Evolutionary conservation across 345 rosid species (phyloP), one percentile per base, ranked within the genome.

Genomic region (Passiflora organensis): DNA sequence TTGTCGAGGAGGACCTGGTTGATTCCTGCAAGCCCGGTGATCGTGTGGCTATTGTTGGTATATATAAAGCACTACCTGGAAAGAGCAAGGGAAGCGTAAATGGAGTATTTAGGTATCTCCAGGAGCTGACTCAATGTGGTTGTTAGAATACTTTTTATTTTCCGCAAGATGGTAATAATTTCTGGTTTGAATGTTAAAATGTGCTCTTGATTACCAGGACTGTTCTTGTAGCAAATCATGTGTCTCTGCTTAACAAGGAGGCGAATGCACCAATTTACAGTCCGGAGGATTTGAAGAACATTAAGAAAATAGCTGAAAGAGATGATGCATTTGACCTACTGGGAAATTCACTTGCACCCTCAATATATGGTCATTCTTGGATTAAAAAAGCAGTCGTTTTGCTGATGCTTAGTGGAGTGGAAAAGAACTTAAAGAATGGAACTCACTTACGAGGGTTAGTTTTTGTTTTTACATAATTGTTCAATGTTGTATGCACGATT

Each of bases 21-120:
- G 99, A 93, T 69, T 81, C 86, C 45, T 93, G 99, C 68, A 93
- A 93, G 71, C 99, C 97, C 48, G 99, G 99, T 67, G 99, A 93
- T 70, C 85, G 99, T 46, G 99, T 93, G 62, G 83, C 96, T 38
- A 73, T 89, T 64, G 89, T 84, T 0, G 99, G 99, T 6, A 70
- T 85, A 64, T 93, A 93, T 64, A 93, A 93, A 75, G 99, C 99
- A 57, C 83, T 93, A 71, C 85, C 99, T 36, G 99, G 99, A 21
- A 93, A 76, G 67, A 86, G 73, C 75, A 86, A 89, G 85, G 99
- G 99, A 53, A 76, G 97, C 66, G 95, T 93, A 10, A 93, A 89
- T 64, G 99, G 99, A 67, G 96, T 93, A 25, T 93, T 93, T 72
- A 89, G 99, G 99, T 93, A 71, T 37, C 51, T 56, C 47, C 34